Percentiles rank a stretch among this genome's conserved stretches.
Conservation (phyloP, 2,329 filamentous ascomycete genomes). For the Ophiognomonia clavigignenti-juglandacearum region DNA sequence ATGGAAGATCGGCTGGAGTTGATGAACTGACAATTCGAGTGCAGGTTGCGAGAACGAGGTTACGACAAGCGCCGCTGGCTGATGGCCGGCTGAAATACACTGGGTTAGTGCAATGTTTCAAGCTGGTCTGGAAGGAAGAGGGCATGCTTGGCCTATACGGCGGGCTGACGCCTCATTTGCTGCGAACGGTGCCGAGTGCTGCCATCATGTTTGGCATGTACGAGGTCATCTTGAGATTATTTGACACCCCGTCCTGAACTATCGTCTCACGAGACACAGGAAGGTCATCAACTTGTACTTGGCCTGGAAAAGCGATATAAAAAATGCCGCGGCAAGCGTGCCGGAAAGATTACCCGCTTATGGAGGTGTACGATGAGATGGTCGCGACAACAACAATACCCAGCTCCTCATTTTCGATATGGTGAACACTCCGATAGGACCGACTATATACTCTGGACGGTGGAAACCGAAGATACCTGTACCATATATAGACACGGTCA, state of each 20-base stretch:
- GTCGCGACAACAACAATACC: neutral
- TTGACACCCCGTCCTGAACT: conserved; percentile 26
- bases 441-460: neutral
- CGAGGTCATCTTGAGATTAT: conserved; percentile 50
- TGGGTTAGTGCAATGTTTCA: conserved; percentile 83
- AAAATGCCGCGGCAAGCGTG: no score
- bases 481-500: neutral
- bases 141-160: conserved; percentile 83
- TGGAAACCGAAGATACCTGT: neutral
- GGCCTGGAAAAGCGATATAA: no score
- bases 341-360: neutral
- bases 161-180: conserved; percentile 83
- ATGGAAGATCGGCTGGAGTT: neutral
- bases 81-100: conserved; percentile 78
- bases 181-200: conserved; percentile 85
- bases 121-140: conserved; percentile 81
- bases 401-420: neutral
- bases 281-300: no score
- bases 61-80: conserved; percentile 76
- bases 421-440: neutral
- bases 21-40: conserved; percentile 3
- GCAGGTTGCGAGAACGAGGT: conserved; percentile 73
- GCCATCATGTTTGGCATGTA: conserved; percentile 97
- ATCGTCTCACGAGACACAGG: neutral
- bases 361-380: neutral